Base-by-base conservation (phyloP, 2,329 filamentous ascomycete genomes). In the Arthrinium puccinioides region DNA sequence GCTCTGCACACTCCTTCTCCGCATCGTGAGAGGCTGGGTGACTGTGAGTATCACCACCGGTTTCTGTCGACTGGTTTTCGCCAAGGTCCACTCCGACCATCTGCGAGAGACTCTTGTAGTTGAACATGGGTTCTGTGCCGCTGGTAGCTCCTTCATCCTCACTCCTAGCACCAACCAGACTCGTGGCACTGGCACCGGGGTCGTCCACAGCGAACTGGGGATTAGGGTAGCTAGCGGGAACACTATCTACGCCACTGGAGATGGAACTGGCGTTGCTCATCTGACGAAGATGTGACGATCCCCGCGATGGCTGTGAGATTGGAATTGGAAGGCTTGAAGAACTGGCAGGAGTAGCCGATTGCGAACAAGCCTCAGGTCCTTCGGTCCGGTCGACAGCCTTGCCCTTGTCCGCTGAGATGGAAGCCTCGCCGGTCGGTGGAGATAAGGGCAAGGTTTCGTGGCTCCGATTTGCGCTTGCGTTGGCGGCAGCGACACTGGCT, bases 211-310 rank as follows among this genome's bases (percentile, higher is more conserved):
- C 64, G 5, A 57, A 39, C 9, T 59, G 57, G 2, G 55, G 56
- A 2, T 59, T 60, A 4, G 48, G 56, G 44, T 67, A 74, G 51
- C 72, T 81, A 21, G 67, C 74, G 1, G 69, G 65, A 1, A 70
- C 66, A 21, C 82, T 85, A 35, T 90, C 87, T 1, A 78, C 69
- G 10, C 82, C 68, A 0, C 87, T 94, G 8, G 81, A 79, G 1
- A 84, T 76, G 0, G 88, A 94, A 0, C 89, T 95, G 2, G 87
- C 83, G 48, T 84, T 94, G 44, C 87, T 94, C 60, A 92, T 80
- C 49, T 94, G 84, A 18, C 87, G 78, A 14, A 92, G 67, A 55
- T 88, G 82, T 2, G 84, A 85, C 5, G 77, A 75, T 27, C 76
- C 76, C 7, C 76, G 71, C 2, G 72, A 66, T 6, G 69, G 69